Base-by-base conservation (phyloP, 768 basidiomycete genomes). In the Tulasnella sp. region DNA sequence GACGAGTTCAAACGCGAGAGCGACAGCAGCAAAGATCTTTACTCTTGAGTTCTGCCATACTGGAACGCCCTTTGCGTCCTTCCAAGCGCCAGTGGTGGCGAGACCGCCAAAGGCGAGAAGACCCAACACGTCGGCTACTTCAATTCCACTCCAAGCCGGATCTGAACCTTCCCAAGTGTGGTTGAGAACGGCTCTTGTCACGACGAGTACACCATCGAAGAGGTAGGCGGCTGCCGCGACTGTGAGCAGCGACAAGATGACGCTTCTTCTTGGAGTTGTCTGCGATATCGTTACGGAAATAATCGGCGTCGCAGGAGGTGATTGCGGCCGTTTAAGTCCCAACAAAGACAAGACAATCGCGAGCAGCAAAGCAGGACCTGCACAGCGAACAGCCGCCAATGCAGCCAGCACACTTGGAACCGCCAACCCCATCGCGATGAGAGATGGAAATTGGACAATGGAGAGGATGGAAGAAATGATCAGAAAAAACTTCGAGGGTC, bases 61-160 rank as follows among this genome's bases (percentile, higher is more conserved):
- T 33, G 76, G 69, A 31, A 79, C 71, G 31, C 81, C 81, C 27
- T 76, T 72, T 48, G 82, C 68, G 56, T 85, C 84, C 65, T 88
- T 86, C 76, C 78, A 87, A 10, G 82, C 72, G 7, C 86, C 86
- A 37, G 86, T 67, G 8, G 78, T 77, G 12, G 84, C 81, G 43
- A 89, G 67, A 32, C 81, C 80, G 31, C 77, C 68, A 58, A 83
- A 85, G 3, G 79, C 81, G 35, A 76, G 59, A 28, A 87, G 70
- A 48, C 83, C 86, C 37, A 80, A 62, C 37, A 86, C 60, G 35
- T 84, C 58, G 1, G 56, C 50, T 8, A 60, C 39, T 24, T 54
- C 54, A 31, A 57, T 40, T 37, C 52, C 53, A 27, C 53, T 46
- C 60, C 60, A 58, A 75, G 54, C 69, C 59, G 34, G 64, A 67